phyloP scores from a whole-genome alignment of 2,329 filamentous ascomycete genomes.

The Thielaviopsis musarum region DNA sequence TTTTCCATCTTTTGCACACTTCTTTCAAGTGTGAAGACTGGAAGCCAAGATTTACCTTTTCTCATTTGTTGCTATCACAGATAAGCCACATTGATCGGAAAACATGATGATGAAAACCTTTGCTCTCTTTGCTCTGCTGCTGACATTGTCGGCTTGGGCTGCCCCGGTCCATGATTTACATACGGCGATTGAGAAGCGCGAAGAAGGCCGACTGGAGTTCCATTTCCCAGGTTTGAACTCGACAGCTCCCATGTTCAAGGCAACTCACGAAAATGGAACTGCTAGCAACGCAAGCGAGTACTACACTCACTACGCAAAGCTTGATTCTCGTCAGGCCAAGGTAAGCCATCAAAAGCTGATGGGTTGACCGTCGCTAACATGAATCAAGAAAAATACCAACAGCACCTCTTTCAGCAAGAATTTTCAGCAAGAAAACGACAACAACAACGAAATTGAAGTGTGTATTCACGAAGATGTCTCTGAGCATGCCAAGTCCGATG shows the following conservation, averaged over 20 bases:
- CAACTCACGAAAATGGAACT: neutral
- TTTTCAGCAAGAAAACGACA: neutral
- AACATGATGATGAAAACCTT: neutral
- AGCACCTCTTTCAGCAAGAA: neutral
- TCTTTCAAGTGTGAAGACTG: too few species aligned
- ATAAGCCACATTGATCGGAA: neutral
- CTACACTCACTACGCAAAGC: neutral
- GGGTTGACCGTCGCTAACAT: neutral
- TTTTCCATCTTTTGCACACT: neutral
- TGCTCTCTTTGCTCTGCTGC: neutral
- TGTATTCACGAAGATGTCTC: conserved; percentile 6
- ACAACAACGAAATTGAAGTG: neutral
- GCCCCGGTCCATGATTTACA: neutral
- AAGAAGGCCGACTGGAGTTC: neutral
- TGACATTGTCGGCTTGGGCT: neutral
- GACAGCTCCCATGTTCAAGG: neutral
- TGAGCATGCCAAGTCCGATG: neutral
- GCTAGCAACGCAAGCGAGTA: neutral
- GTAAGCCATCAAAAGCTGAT: neutral
- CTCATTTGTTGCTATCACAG: neutral
- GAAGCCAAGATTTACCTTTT: too few species aligned
- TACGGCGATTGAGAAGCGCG: neutral
- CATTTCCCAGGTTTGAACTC: neutral
- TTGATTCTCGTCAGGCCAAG: neutral
- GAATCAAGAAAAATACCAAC: neutral